Evolutionary conservation across 192 early-diverging fungal species (phyloP).

Genomic region (Jimgerdemannia flammicorona): DNA sequence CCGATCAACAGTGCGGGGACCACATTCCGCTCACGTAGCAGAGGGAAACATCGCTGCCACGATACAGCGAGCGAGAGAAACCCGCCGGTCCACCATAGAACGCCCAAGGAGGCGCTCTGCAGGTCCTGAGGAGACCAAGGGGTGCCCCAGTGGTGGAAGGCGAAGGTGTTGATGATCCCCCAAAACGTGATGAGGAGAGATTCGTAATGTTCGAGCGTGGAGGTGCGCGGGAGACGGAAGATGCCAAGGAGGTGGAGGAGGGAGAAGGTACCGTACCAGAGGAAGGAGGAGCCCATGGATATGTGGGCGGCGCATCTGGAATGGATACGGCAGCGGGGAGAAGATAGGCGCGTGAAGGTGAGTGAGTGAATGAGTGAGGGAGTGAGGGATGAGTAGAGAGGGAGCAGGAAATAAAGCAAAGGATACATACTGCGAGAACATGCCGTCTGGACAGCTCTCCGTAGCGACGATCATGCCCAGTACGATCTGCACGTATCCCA

Average conservation of each 20-base stretch:
- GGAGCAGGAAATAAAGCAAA: background rate
- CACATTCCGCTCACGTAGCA: conserved; percentile 33
- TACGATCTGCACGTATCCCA: conserved; percentile 31
- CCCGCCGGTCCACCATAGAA: conserved; percentile 43
- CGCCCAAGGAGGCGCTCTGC: conserved; percentile 23
- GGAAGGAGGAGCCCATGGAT: conserved; percentile 39
- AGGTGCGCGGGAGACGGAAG: conserved; percentile 25
- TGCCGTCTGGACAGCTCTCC: conserved; percentile 25
- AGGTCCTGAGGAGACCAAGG: conserved; percentile 36
- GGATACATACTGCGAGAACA: background rate
- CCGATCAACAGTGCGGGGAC: conserved; percentile 35
- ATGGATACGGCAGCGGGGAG: background rate
- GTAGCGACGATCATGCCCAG: conserved; percentile 25
- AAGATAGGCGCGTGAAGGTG: background rate
- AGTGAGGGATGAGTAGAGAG: background rate
- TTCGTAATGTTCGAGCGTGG: conserved; percentile 38
- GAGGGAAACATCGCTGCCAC: conserved; percentile 19
- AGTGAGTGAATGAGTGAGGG: too few relatives aligned
- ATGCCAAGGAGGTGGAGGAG: conserved; percentile 39
- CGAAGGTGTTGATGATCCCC: conserved; percentile 39
- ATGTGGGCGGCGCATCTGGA: conserved; percentile 10
- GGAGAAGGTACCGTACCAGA: conserved; percentile 37
- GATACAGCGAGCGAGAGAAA: conserved; percentile 33
- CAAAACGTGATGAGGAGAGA: conserved; percentile 32
- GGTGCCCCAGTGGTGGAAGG: conserved; percentile 37